Evolutionary conservation across 352 stramenopile species (phyloP).

Genomic region (Phytophthora colocasiae): DNA sequence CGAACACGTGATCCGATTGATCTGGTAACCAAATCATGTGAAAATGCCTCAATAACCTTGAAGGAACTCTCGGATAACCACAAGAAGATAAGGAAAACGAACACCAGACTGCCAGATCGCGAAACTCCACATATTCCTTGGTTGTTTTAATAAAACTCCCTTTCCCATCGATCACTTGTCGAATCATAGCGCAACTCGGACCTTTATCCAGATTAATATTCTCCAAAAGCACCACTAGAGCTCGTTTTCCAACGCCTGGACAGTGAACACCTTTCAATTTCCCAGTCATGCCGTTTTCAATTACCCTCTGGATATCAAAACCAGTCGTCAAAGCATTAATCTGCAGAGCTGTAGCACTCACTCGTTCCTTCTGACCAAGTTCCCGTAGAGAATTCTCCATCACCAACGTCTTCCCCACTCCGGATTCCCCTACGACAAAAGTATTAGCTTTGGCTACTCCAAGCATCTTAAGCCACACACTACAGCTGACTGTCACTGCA

Average conservation of each 20-base stretch:
- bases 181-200: conserved; percentile 61
- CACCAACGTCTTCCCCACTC: conserved; percentile 59
- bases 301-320: conserved; percentile 43
- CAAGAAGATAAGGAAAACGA: conserved; percentile 59
- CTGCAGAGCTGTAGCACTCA: conserved; percentile 45
- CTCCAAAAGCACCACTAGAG: conserved; percentile 55
- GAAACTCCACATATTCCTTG: conserved; percentile 69
- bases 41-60: conserved; percentile 71
- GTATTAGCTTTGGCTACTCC: conserved; percentile 48
- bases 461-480: conserved; percentile 48
- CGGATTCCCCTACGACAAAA: conserved; percentile 57
- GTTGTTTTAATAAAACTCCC: conserved; percentile 59
- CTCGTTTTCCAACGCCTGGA: conserved; percentile 52
- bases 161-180: conserved; percentile 64
- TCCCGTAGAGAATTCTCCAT: conserved; percentile 47
- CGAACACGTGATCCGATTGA: conserved; percentile 47
- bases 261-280: conserved; percentile 71
- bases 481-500: conserved; percentile 37
- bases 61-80: conserved; percentile 45
- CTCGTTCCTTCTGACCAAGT: conserved; percentile 40
- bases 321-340: conserved; percentile 33
- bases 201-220: conserved; percentile 64
- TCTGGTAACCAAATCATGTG: conserved; percentile 61
- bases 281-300: conserved; percentile 51
- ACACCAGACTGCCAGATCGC: conserved; percentile 51